Conservation (phyloP, 805 yeast species). For the Wickerhamiella domercqiae region DNA sequence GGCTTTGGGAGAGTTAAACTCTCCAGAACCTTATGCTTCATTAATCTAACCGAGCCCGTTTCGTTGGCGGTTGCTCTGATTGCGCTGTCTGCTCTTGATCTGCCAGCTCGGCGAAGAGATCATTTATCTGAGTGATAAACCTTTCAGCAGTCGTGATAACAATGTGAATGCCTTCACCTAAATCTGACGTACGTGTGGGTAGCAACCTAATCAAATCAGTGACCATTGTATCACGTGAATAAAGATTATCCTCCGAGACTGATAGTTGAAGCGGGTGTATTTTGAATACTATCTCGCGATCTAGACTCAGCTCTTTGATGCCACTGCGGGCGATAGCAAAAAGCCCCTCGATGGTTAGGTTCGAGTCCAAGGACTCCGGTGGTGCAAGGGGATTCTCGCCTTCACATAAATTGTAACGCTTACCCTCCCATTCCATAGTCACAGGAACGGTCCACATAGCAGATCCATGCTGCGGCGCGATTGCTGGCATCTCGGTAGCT, state of each 20-base stretch:
- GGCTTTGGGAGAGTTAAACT: no score
- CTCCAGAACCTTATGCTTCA: no score
- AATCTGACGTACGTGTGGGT: neutral
- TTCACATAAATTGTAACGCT: neutral
- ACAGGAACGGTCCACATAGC: no score
- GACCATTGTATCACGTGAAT: conserved; percentile 16
- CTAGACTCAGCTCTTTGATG: conserved; percentile 4
- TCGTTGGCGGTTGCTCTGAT: conserved; percentile 6
- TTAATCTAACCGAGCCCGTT: no score
- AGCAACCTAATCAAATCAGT: conserved; percentile 15
- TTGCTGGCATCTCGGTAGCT: no score
- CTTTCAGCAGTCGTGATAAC: conserved; percentile 7
- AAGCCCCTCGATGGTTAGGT: conserved; percentile 14
- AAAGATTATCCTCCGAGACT: conserved; percentile 20
- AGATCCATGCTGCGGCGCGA: no score
- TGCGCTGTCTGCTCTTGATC: no score
- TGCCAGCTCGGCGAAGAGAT: conserved; percentile 10
- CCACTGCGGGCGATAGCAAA: conserved; percentile 6
- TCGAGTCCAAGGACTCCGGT: no score
- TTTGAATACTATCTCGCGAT: conserved; percentile 13
- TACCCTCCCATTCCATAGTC: neutral
- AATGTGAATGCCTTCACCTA: conserved; percentile 5
- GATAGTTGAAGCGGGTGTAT: conserved; percentile 15
- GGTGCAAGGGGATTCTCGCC: no score
- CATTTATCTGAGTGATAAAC: conserved; percentile 14